A percentile compares a stretch with the other conserved stretches of the same genome.
These are phyloP conservation scores for Torulaspora pretoriensis DNA, from an alignment of 1,139 yeast genomes.

Conservation along the genomic window DNA sequence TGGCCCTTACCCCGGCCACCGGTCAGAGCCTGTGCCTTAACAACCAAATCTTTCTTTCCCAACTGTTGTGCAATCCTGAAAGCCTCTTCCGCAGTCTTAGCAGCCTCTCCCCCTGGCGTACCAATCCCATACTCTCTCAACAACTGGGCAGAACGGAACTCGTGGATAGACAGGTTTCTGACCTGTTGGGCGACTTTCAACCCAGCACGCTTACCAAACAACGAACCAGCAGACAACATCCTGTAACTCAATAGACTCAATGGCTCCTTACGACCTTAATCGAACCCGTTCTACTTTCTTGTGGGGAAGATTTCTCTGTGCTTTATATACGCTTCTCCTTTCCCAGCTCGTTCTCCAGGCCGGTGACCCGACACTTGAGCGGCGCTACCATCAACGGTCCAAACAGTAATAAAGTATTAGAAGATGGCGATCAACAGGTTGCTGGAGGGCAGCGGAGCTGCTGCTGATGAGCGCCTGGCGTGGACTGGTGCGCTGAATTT, in stretches of 20 bases:
- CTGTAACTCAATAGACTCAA: conserved; percentile 1
- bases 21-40: conserved; percentile 97
- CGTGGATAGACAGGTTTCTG: conserved; percentile 87
- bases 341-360: not conserved
- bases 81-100: conserved; percentile 87
- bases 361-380: not conserved
- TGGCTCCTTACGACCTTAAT: not conserved
- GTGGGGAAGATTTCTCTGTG: not conserved
- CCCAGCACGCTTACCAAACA: conserved; percentile 13
- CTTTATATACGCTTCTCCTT: not conserved
- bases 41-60: conserved; percentile 77
- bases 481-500: no score
- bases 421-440: not conserved
- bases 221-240: conserved; percentile 18
- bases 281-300: not conserved
- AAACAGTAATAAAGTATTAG: not conserved
- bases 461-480: no score
- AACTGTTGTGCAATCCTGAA: conserved; percentile 65
- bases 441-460: no score
- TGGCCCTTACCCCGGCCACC: conserved; percentile 99
- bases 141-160: conserved; percentile 90
- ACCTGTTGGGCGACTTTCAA: conserved; percentile 14
- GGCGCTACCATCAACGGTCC: not conserved
- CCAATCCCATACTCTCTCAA: conserved; percentile 79
- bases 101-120: conserved; percentile 88